Evolutionary conservation across 176 grass and related monocot species (phyloP).

Genomic region (Carex parvula): DNA sequence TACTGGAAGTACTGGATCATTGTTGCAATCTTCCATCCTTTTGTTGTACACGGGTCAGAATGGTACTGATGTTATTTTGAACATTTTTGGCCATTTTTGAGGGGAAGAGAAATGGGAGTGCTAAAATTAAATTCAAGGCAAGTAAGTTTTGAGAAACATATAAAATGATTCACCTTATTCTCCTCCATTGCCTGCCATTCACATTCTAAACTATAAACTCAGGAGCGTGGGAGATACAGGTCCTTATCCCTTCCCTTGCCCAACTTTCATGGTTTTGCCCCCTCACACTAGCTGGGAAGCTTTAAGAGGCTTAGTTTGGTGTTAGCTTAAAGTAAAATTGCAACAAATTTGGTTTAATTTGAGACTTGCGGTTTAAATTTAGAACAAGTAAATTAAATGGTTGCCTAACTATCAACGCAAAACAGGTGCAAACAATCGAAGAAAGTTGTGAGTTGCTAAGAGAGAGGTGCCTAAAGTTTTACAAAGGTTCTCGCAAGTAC

Average conservation of each 20-base stretch:
- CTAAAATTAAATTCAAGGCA: neutral
- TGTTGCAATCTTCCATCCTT: neutral
- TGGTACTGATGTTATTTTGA: neutral
- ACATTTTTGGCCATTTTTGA: neutral
- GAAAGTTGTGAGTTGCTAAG: conserved; percentile 78
- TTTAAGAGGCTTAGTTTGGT: neutral
- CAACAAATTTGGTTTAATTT: neutral
- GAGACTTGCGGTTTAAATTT: neutral
- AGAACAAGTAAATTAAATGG: neutral
- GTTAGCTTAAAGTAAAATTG: neutral
- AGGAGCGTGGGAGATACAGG: neutral
- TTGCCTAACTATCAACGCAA: conserved; percentile 2
- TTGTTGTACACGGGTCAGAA: neutral
- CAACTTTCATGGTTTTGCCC: neutral
- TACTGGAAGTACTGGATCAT: neutral
- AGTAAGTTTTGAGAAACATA: neutral
- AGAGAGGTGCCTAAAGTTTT: conserved; percentile 94
- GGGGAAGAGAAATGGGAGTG: neutral
- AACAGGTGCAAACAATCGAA: conserved; percentile 95
- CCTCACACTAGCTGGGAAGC: neutral
- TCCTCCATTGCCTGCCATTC: neutral
- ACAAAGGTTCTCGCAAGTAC: conserved; percentile 97
- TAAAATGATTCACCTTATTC: neutral
- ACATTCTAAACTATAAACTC: neutral
- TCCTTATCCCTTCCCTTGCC: neutral